Base-by-base conservation (phyloP, 768 basidiomycete genomes). In the Trametes sanguinea region DNA sequence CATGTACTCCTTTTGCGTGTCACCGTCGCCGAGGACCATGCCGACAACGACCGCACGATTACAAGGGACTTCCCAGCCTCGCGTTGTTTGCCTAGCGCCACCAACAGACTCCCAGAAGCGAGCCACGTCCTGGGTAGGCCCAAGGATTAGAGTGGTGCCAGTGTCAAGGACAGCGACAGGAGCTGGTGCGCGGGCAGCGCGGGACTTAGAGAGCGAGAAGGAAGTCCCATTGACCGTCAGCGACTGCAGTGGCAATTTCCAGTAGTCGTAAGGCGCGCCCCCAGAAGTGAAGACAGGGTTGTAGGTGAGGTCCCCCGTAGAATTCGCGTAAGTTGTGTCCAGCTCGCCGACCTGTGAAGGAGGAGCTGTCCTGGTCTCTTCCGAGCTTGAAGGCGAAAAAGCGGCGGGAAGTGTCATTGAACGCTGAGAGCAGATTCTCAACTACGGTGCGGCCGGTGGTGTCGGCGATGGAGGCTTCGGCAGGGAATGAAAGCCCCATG, bases 151-250 rank as follows among this genome's bases (percentile, higher is more conserved):
- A 4, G 83, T 85, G 29, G 83, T 85, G 3, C 86, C 86, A 29
- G 85, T 85, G 67, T 89, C 88, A 30, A 88, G 77, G 29, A 89
- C 81, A 3, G 81, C 85, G 51, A 88, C 80, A 0, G 80, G 78
- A 2, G 74, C 65, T 11, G 71, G 51, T 27, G 81, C 75, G 17
- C 77, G 77, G 4, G 65, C 69, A 30, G 84, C 74, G 57, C 78
- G 77, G 14, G 85, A 84, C 14, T 68, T 58, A 2, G 83, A 79
- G 16, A 85, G 68, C 10, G 60, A 46, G 39, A 87, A 74, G 0
- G 69, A 48, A 27, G 71, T 69, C 6, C 74, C 74, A 59, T 84
- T 77, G 67, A 85, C 72, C 10, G 77, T 80, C 57, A 87, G 63
- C 46, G 70, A 70, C 17, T 72, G 74, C 45, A 85, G 69, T 0